phyloP scores from a whole-genome alignment of 192 early-diverging fungal species.

The Coemansia sp. region DNA sequence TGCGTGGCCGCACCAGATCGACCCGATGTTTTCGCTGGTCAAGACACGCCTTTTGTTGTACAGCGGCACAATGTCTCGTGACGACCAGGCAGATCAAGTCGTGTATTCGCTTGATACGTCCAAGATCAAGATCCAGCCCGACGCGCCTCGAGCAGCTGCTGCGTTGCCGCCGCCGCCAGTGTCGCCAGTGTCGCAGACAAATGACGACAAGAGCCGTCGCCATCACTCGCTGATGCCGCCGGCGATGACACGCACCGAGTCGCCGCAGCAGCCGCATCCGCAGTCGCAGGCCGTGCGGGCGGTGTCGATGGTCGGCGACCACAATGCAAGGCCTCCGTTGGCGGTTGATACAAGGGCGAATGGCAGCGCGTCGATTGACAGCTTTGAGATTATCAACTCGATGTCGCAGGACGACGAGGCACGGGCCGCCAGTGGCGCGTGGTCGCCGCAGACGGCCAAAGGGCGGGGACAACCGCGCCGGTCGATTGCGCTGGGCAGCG shows the following conservation, averaged over 20 bases:
- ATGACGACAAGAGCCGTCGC: conserved; percentile 22
- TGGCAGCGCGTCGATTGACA: conserved; percentile 24
- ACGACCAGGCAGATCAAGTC: conserved; percentile 13
- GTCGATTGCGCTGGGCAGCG: conserved; percentile 30
- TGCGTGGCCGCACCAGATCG: conserved; percentile 49
- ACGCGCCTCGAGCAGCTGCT: conserved; percentile 18
- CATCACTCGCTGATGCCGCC: conserved; percentile 48
- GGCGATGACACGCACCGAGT: background rate
- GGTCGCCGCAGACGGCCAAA: conserved; percentile 19
- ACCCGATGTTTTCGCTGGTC: conserved; percentile 50
- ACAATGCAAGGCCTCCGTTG: background rate
- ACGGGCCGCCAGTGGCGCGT: conserved; percentile 6
- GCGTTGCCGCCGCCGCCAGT: conserved; percentile 5
- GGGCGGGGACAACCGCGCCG: conserved; percentile 28
- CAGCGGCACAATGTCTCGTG: conserved; percentile 42
- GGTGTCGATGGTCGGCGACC: conserved; percentile 34
- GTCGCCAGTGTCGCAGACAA: background rate
- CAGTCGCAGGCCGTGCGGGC: conserved; percentile 9
- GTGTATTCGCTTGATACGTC: conserved; percentile 52
- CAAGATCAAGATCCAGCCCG: conserved; percentile 56
- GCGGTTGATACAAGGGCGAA: conserved; percentile 4
- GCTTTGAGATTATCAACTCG: conserved; percentile 44
- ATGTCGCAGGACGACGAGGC: conserved; percentile 5
- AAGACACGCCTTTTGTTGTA: conserved; percentile 48
- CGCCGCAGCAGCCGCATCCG: conserved; percentile 18